Evolutionary conservation across 257 asterid genomes (phyloP).

Genomic region (Jasminum sambac): DNA sequence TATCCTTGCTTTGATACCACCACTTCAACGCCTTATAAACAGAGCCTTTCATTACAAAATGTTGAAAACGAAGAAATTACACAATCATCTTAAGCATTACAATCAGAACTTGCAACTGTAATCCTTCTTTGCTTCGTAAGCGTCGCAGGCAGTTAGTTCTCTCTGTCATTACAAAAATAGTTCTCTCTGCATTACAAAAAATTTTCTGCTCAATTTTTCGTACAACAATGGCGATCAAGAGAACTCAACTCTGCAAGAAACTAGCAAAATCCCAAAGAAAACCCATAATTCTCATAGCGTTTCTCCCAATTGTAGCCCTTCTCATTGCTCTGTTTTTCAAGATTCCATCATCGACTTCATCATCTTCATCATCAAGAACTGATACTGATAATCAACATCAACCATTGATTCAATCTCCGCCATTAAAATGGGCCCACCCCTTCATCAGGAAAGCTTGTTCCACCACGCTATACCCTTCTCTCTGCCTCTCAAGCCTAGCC

Average conservation of each 20-base stretch:
- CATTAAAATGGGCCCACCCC: constrained; percentile 22
- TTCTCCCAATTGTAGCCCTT: constrained; percentile 32
- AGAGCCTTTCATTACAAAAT: too few species aligned
- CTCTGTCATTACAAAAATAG: not conserved
- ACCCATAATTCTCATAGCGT: constrained; percentile 15
- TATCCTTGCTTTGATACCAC: not conserved
- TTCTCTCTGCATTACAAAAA: not conserved
- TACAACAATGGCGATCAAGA: constrained; percentile 31
- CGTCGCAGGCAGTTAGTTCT: not conserved
- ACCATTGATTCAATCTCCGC: not conserved
- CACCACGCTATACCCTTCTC: constrained; percentile 37
- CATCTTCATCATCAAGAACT: not conserved
- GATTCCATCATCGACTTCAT: constrained; percentile 9
- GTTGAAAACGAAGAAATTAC: too few species aligned
- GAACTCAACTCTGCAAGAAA: constrained; percentile 28
- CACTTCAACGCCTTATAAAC: too few species aligned
- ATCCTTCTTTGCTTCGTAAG: not conserved
- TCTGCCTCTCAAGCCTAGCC: constrained; percentile 42
- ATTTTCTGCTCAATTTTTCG: not conserved
- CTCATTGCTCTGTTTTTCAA: constrained; percentile 27
- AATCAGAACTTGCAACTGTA: too few species aligned
- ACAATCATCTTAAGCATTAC: too few species aligned
- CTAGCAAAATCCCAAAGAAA: constrained; percentile 28
- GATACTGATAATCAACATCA: too few species aligned
- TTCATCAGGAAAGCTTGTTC: constrained; percentile 51